Base-by-base conservation (phyloP, 2,329 filamentous ascomycete species). In the Sphaerulina vaccinii region DNA sequence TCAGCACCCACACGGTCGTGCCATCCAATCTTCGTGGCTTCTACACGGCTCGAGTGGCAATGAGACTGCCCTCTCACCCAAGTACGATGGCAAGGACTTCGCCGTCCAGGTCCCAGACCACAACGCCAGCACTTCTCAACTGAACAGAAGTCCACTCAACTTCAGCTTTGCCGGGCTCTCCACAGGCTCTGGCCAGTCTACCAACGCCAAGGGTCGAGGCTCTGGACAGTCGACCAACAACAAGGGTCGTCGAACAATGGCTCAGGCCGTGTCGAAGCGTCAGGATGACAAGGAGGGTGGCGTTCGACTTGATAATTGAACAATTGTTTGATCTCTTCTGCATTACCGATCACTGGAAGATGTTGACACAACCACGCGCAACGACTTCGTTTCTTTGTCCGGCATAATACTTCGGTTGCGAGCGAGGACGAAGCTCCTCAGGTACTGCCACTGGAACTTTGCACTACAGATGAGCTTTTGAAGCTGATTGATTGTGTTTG, bases 31-130 rank as follows among this genome's bases (percentile, higher is more conserved):
- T 21, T 51, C 41, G 22, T 51, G 47, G 52, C 41, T 47, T 22
- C 36, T 47, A 10, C 52, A 47, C 13, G 41, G 33, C 9, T 38
- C 47, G 27, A 35, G 29, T 16, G 47, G 51, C 15, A 36, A 40
- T 22, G 32, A 42, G 24, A 32, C 48, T 37, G 42, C 48, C 18
- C 35, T 42, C 11, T 49, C 46, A 16, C 52, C 47, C 22, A 19
- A 44, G 37, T 27, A 47, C 13, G 18, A 33, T 8, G 27, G 36
- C 21, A 23, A 16, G 15, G 24, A n/a, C 1, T 40, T 18, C 3
- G 22, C 18, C 19, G 18, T 33, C 15, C 32, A 10, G n/a, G 10
- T 7, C n/a, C 15, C 42, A 11, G 11, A 23, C 23, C 49, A 45
- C 13, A 29, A 39, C 21, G 22, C 40, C 22, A 38, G 40, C n/a